Evolutionary conservation across 495 filamentous ascomycete species (phyloP).

Genomic region (Aspergillus homomorphus): DNA sequence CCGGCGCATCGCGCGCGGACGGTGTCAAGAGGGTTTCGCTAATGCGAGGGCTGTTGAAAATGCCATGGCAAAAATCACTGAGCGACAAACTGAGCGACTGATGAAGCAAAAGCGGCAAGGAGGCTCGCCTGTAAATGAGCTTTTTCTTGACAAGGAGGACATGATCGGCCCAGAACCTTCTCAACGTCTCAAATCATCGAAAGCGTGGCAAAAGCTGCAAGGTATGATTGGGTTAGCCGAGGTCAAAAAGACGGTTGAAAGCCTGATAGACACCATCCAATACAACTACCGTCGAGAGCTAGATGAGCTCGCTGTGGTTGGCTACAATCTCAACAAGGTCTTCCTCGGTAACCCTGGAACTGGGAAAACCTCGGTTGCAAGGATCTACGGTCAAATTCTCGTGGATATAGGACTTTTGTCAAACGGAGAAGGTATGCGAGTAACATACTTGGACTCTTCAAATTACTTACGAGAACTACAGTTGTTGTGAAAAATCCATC

Average conservation of each 20-base stretch:
- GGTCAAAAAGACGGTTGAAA: conserved; percentile 60
- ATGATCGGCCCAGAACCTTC: conserved; percentile 66
- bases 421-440: conserved; percentile 57
- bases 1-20: conserved; percentile 56
- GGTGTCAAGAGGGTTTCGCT: conserved; percentile 66
- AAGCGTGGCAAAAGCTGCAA: conserved; percentile 60
- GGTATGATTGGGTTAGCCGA: conserved; percentile 55
- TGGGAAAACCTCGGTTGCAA: conserved; percentile 74
- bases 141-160: conserved; percentile 57
- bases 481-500: conserved; percentile 69
- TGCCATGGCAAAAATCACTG: conserved; percentile 46
- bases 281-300: conserved; percentile 63
- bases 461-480: conserved; percentile 2
- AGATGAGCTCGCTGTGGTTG: conserved; percentile 50
- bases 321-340: conserved; percentile 65
- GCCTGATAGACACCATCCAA: conserved; percentile 56
- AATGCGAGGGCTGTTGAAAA: conserved; percentile 72
- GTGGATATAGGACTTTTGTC: conserved; percentile 57
- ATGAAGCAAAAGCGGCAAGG: conserved; percentile 35
- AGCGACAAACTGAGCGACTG: conserved; percentile 59
- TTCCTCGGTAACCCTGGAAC: conserved; percentile 71
- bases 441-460: neutral
- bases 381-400: conserved; percentile 66
- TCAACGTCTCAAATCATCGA: conserved; percentile 43
- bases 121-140: conserved; percentile 38